Conservation (phyloP, 2,329 filamentous ascomycete genomes). For the Beauveria brongniartii region DNA sequence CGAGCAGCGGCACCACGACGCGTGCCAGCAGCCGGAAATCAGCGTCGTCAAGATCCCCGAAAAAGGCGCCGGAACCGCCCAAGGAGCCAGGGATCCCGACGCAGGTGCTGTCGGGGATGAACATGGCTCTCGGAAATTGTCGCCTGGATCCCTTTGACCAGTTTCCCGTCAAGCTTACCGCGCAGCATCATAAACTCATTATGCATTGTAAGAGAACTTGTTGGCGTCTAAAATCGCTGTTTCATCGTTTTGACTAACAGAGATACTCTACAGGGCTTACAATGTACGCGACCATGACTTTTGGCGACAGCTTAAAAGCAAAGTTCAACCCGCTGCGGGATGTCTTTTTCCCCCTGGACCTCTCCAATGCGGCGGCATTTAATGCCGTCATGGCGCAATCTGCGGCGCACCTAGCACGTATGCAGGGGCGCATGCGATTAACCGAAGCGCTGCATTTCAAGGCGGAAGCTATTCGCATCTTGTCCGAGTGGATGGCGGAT, state of each 20-base stretch:
- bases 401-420: conserved; percentile 28
- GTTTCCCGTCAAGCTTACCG: conserved; percentile 25
- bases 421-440: conserved; percentile 22
- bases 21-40: neutral
- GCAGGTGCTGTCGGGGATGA: conserved; percentile 21
- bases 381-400: conserved; percentile 33
- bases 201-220: conserved; percentile 25
- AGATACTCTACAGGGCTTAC: conserved; percentile 19
- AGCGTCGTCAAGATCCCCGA: neutral
- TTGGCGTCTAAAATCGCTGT: neutral
- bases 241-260: neutral
- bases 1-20: neutral
- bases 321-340: conserved; percentile 31
- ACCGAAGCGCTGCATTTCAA: conserved; percentile 25
- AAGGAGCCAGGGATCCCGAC: conserved; percentile 9
- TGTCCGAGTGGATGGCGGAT: conserved; percentile 25
- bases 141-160: conserved; percentile 27
- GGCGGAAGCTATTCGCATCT: conserved; percentile 26
- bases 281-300: conserved; percentile 25
- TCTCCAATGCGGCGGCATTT: conserved; percentile 32
- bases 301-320: conserved; percentile 18
- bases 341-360: conserved; percentile 30
- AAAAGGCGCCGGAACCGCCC: neutral
- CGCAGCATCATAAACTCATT: conserved; percentile 26
- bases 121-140: conserved; percentile 20